Conservation (phyloP, 2,329 filamentous ascomycete species). For the Xylariaceae sp. region DNA sequence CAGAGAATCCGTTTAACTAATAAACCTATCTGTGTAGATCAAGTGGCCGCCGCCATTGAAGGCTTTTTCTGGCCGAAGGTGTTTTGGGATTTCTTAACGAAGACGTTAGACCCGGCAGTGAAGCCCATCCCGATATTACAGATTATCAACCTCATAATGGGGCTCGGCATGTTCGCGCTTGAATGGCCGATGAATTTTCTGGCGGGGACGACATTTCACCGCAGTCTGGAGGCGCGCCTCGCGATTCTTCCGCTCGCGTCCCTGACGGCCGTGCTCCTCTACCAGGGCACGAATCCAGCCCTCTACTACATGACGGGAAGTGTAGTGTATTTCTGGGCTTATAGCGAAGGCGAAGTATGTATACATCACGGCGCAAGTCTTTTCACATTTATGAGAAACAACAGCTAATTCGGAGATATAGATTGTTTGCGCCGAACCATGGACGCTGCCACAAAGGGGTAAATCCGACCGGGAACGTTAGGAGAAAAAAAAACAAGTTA, state of each 20-base stretch:
- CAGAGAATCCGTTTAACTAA: conserved; percentile 24
- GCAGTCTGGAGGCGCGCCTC: conserved; percentile 80
- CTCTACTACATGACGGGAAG: conserved; percentile 87
- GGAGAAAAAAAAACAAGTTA: neutral
- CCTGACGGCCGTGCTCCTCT: conserved; percentile 70
- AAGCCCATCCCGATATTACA: conserved; percentile 86
- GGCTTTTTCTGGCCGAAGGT: conserved; percentile 98
- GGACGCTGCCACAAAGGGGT: conserved; percentile 59
- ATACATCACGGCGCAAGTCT: neutral
- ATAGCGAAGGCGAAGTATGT: conserved; percentile 91
- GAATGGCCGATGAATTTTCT: conserved; percentile 83
- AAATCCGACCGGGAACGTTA: conserved; percentile 21
- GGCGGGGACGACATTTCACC: conserved; percentile 73
- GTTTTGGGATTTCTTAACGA: conserved; percentile 95
- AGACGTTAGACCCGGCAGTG: conserved; percentile 79
- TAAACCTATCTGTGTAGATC: conserved; percentile 53
- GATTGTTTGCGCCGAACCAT: conserved; percentile 64
- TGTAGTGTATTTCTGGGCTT: conserved; percentile 91
- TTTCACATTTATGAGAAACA: neutral
- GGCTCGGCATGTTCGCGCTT: conserved; percentile 71
- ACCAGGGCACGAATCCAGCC: conserved; percentile 87
- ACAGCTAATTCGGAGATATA: conserved; percentile 29
- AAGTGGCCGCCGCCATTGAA: conserved; percentile 76
- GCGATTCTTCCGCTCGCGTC: conserved; percentile 75
- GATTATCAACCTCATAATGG: conserved; percentile 80